phyloP scores from a whole-genome alignment of 306 rosid genomes.

The Inga leiocalycina region DNA sequence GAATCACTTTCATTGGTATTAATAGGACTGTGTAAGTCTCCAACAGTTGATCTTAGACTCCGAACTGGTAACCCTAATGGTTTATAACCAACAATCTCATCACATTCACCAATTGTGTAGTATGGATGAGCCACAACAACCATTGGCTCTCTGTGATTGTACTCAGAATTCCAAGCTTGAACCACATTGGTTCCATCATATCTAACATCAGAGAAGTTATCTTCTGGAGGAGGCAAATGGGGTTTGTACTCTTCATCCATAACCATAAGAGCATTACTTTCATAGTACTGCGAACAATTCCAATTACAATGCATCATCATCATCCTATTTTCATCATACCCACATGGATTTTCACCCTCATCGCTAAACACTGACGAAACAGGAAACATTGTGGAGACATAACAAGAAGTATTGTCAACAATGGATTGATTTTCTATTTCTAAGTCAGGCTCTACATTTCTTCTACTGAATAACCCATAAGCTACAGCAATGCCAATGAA shows the following conservation, averaged over 20 bases:
- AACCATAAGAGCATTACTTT: conserved; percentile 45
- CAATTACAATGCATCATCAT: conserved; percentile 41
- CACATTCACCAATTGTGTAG: conserved; percentile 42
- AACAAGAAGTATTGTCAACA: conserved; percentile 44
- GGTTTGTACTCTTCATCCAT: conserved; percentile 57
- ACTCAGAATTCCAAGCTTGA: conserved; percentile 79
- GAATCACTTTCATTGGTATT: conserved; percentile 55
- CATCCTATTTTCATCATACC: conserved; percentile 49
- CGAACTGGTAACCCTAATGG: conserved; percentile 85
- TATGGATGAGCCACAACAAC: conserved; percentile 67
- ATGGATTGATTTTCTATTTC: conserved; percentile 49
- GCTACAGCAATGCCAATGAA: conserved; percentile 72
- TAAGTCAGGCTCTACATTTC: conserved; percentile 46
- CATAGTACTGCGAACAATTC: conserved; percentile 45
- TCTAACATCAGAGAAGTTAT: conserved; percentile 36
- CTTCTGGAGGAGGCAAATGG: conserved; percentile 36
- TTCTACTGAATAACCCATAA: conserved; percentile 63
- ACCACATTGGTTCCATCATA: conserved; percentile 48
- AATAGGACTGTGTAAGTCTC: conserved; percentile 41
- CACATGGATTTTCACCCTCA: conserved; percentile 50
- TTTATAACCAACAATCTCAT: conserved; percentile 47
- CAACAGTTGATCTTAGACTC: conserved; percentile 59
- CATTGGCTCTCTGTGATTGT: conserved; percentile 57
- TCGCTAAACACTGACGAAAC: conserved; percentile 58
- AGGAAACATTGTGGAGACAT: conserved; percentile 69